Conservation (phyloP, 73 alveolate genomes). For the Tetrahymena elliotti region DNA sequence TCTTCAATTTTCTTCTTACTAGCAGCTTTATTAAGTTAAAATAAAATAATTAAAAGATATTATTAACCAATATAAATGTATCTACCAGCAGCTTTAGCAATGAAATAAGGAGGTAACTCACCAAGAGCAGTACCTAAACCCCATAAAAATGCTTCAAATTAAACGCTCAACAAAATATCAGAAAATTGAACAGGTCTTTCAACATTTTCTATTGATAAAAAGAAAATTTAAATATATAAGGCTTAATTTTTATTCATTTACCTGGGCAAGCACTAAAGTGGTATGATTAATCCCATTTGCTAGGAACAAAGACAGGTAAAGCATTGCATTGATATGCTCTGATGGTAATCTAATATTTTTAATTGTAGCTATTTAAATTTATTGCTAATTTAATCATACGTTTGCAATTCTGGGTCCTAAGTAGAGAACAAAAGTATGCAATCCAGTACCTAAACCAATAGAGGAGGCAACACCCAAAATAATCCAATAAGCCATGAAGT, state of each 20-base stretch:
- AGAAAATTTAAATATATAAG: not conserved
- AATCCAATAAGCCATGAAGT: constrained; percentile 67
- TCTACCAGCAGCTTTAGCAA: constrained; percentile 69
- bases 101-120: constrained; percentile 86
- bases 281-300: constrained; percentile 54
- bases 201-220: not conserved
- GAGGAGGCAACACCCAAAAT: constrained; percentile 78
- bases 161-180: constrained; percentile 50
- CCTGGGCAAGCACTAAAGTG: constrained; percentile 48
- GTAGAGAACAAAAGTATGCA: constrained; percentile 81
- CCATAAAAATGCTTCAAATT: constrained; percentile 74
- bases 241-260: constrained; percentile 26
- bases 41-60: not conserved
- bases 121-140: constrained; percentile 90
- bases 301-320: constrained; percentile 65
- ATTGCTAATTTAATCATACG: not conserved
- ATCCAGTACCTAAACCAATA: constrained; percentile 90
- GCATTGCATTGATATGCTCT: constrained; percentile 68
- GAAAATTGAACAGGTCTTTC: not conserved
- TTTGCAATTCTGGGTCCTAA: constrained; percentile 87
- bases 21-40: constrained; percentile 4
- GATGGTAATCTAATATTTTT: constrained; percentile 40
- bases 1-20: constrained; percentile 65
- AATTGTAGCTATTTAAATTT: not conserved
- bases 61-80: not conserved